Evolutionary conservation across 202 grass and related monocot species (phyloP), one percentile per base, ranked within the genome.

Genomic region (Hordeum pubiflorum): DNA sequence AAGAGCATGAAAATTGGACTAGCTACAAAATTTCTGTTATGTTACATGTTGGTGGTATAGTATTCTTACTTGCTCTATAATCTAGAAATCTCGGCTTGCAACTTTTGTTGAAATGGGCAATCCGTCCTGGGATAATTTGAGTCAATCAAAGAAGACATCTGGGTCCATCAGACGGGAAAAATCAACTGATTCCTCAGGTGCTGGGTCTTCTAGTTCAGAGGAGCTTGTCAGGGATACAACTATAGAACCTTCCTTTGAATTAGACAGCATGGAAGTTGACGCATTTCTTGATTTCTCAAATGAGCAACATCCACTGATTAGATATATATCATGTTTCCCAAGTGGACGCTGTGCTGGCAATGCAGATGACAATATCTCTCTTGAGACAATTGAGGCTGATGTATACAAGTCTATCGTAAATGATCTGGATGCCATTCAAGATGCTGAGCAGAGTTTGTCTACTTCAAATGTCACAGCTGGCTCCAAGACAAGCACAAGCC

Each of bases 21-120:
- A 75, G 11, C 6, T 72, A 67, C 7, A 69, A 38, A 52, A 20
- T 59, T 60, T 69, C 14, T 34, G 37, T 33, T 13, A 37, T 36
- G 15, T 63, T 33, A 43, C 74, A 27, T 87, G 52, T 85, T 85
- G 24, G 44, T 48, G 0, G 44, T 76, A 54, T 39, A 67, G 17
- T 79, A 74, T 84, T 63, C 54, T 69, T 78, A 27, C 26, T 17
- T 80, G 50, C 70, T 73, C 62, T 75, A 38, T 82, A 79, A 80
- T 87, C 59, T 86, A 99, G 97, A 96, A 93, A 99, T 99, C 97
- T 34, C 82, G 89, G 44, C 91, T 99, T 83, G 78, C 91, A 75
- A 89, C 87, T 74, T 99, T 99, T 89, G 83, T 94, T 82, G 97
- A 99, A 74, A 93, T 85, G 92, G 92, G 92, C 58, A 89, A 92